phyloP scores from a whole-genome alignment of 306 rosid genomes.

The Prunus dulcis region DNA sequence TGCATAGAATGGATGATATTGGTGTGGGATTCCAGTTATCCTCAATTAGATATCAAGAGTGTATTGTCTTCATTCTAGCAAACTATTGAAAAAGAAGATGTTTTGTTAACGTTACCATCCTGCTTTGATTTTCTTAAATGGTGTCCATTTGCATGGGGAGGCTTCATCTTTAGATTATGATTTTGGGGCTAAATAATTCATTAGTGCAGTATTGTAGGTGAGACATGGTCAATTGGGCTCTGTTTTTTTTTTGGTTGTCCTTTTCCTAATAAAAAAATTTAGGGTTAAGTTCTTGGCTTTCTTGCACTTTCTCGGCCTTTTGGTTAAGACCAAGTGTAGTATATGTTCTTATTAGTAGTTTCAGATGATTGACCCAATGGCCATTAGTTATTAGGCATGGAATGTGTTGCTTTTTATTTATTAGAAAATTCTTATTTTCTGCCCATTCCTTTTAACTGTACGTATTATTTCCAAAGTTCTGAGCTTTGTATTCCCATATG shows the following conservation, averaged over 20 bases:
- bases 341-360: not conserved
- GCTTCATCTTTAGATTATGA: not conserved
- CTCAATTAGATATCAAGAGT: not conserved
- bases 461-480: not conserved
- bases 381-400: not conserved
- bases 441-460: not conserved
- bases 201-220: too few relatives aligned
- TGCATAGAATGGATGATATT: not conserved
- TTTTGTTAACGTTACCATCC: not conserved
- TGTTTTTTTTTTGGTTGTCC: too few relatives aligned
- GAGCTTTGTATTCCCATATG: not conserved
- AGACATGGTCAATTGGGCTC: not conserved
- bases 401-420: not conserved
- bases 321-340: not conserved
- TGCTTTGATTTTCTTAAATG: not conserved
- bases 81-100: not conserved
- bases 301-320: too few relatives aligned
- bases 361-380: not conserved
- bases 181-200: not conserved
- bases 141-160: not conserved
- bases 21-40: not conserved
- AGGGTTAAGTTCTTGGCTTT: too few relatives aligned
- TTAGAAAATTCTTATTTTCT: not conserved
- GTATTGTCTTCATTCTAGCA: not conserved
- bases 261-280: too few relatives aligned